These are phyloP conservation scores for Tuber indicum DNA, from an alignment of 495 filamentous ascomycete genomes.

Conservation along the genomic window DNA sequence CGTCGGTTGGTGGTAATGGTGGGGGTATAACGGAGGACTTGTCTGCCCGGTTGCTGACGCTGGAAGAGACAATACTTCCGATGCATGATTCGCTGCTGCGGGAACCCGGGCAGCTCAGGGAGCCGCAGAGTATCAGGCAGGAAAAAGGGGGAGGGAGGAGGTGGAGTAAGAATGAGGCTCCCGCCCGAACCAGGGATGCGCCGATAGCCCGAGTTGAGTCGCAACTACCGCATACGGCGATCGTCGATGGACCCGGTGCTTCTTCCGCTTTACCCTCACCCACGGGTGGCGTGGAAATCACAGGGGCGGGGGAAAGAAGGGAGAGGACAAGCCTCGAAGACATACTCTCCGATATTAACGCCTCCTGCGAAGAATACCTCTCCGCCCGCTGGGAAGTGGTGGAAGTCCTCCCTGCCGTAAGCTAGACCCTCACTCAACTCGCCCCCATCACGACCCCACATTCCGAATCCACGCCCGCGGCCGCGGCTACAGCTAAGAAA, in stretches of 20 bases:
- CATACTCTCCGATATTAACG: slow-evolving; percentile 16
- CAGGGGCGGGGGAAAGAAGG: neutral
- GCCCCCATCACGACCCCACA: neutral
- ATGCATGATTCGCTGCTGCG: slow-evolving; percentile 18
- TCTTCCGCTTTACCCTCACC: neutral
- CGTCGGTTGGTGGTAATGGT: neutral
- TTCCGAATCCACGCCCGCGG: neutral
- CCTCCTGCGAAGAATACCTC: slow-evolving; percentile 29
- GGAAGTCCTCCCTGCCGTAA: slow-evolving; percentile 18
- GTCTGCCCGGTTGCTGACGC: slow-evolving; percentile 10
- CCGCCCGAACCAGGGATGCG: slow-evolving; percentile 23
- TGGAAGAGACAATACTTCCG: slow-evolving; percentile 32
- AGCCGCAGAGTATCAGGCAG: slow-evolving; percentile 10
- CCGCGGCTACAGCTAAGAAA: neutral
- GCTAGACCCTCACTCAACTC: slow-evolving; percentile 13
- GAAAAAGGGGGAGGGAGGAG: slow-evolving; percentile 7
- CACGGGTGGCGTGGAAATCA: slow-evolving; percentile 14
- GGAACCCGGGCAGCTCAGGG: slow-evolving; percentile 23
- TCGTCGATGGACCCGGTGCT: neutral
- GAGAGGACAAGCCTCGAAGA: slow-evolving; percentile 14
- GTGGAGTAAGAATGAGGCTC: slow-evolving; percentile 29
- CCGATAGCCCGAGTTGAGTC: slow-evolving; percentile 28
- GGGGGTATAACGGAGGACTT: slow-evolving; percentile 22
- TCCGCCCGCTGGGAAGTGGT: slow-evolving; percentile 27
- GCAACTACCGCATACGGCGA: slow-evolving; percentile 21